A percentile compares a stretch with the other conserved stretches of the same genome.
Conservation (phyloP, 768 basidiomycete species). For the Lentinula sp. region DNA sequence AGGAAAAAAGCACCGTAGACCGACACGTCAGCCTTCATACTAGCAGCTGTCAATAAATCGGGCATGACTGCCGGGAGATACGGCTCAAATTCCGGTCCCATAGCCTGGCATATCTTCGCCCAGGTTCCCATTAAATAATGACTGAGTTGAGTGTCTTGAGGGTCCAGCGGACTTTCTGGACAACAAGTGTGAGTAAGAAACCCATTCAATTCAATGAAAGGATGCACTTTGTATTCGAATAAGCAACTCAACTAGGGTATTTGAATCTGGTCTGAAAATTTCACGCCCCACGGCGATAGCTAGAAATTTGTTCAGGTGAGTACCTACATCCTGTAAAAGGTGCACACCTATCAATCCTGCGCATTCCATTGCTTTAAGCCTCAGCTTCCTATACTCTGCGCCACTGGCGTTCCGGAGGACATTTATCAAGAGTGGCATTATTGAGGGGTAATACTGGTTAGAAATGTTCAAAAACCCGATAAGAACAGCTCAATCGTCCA, state of each 20-base stretch:
- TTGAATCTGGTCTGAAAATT: constrained; percentile 70
- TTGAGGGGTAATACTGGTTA: constrained; percentile 60
- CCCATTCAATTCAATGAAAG: background rate
- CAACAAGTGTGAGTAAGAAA: background rate
- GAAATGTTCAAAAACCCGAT: background rate
- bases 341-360: constrained; percentile 75
- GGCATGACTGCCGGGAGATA: constrained; percentile 86
- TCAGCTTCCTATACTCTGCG: constrained; percentile 58
- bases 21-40: constrained; percentile 75
- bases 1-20: constrained; percentile 48
- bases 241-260: constrained; percentile 63
- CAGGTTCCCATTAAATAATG: constrained; percentile 84
- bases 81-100: constrained; percentile 81
- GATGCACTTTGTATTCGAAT: constrained; percentile 71
- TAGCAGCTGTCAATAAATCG: constrained; percentile 63
- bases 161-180: constrained; percentile 61
- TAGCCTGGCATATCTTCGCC: constrained; percentile 84
- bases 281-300: constrained; percentile 86
- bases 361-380: constrained; percentile 88
- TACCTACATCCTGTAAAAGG: background rate
- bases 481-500: background rate
- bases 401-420: constrained; percentile 71
- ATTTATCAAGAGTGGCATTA: constrained; percentile 77
- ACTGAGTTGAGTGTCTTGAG: constrained; percentile 62
- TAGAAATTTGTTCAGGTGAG: constrained; percentile 18